Evolutionary conservation across 169 alveolate genomes (phyloP).

Genomic region (Babesia gibsoni): DNA sequence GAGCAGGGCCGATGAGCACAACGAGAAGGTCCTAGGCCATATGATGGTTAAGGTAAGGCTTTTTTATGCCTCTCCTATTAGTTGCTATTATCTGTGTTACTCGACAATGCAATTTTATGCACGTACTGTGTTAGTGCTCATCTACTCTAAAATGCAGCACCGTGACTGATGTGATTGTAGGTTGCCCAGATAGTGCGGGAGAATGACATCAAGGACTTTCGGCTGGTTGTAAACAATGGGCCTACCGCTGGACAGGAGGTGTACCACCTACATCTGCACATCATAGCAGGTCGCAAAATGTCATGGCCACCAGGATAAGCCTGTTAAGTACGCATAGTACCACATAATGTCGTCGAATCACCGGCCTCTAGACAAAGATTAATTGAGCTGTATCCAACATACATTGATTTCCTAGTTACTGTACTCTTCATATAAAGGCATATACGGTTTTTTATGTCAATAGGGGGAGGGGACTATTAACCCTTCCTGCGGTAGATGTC

Average conservation of each 20-base stretch:
- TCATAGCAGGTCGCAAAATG: slow-evolving; percentile 79
- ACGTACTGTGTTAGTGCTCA: background rate
- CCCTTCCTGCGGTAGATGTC: no score
- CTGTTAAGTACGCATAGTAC: background rate
- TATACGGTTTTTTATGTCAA: no score
- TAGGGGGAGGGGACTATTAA: no score
- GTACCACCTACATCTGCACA: slow-evolving; percentile 86
- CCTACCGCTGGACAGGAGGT: slow-evolving; percentile 87
- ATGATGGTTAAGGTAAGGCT: slow-evolving; percentile 77
- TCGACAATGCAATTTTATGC: background rate
- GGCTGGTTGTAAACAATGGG: slow-evolving; percentile 91
- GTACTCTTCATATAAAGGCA: no score
- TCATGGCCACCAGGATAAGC: slow-evolving; percentile 88
- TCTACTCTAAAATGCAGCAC: background rate
- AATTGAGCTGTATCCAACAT: no score
- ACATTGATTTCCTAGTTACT: no score
- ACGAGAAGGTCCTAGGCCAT: slow-evolving; percentile 85
- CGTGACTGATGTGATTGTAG: slow-evolving; percentile 18
- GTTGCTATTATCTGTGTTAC: background rate
- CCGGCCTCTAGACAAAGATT: no score
- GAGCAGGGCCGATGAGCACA: slow-evolving; percentile 81
- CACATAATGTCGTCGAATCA: no score
- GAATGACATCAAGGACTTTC: slow-evolving; percentile 83
- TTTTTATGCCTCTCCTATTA: background rate
- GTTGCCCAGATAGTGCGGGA: slow-evolving; percentile 81